Evolutionary conservation across 192 early-diverging fungal genomes (phyloP), one percentile per base, ranked within the genome.

Genomic region (Dissophora globulifera): DNA sequence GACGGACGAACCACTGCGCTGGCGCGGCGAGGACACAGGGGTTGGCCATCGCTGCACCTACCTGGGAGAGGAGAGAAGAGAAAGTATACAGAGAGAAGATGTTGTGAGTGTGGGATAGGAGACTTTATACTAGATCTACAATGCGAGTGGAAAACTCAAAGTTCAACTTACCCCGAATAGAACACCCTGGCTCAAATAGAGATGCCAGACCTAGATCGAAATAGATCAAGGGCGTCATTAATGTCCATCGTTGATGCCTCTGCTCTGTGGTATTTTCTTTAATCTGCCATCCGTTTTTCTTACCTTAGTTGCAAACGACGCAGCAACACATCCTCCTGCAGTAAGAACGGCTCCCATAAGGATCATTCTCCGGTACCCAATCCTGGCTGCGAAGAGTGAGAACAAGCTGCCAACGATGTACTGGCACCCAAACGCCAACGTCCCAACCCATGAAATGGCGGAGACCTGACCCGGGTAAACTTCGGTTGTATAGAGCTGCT

Each of bases 1-100:
- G 52, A 41, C 76, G 80, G 30, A 70, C 60, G 64, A 93, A 93
- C 90, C 90, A 95, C 65, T 93, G 90, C 5, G 85, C 49, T 13
- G 89, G 83, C 1, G 91, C 83, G 3, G 84, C 72, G 26, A 92
- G 70, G 30, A 84, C 12, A 35, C 72, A 76, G 2, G 72, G 72
- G 43, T 76, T 76, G 3, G 72, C 72, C 72, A 76, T 67, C 0
- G 72, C 57, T 5, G 72, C 72, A 45, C 72, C 72, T 17, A 76
- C 10, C 72, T 76, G 40, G n/a, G n/a, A n/a, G n/a, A n/a, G n/a
- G 23, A 23, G 33, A 17, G 16, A 33, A 45, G 16, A 2, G 35
- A 40, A 41, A 32, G 23, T 23, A 51, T 19, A 6, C 35, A 38
- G 6, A 9, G 35, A 13, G 13, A 38, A 50, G n/a, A n/a, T n/a